phyloP scores from a whole-genome alignment of 179 eudicot genomes.

The Spergularia azorica region DNA sequence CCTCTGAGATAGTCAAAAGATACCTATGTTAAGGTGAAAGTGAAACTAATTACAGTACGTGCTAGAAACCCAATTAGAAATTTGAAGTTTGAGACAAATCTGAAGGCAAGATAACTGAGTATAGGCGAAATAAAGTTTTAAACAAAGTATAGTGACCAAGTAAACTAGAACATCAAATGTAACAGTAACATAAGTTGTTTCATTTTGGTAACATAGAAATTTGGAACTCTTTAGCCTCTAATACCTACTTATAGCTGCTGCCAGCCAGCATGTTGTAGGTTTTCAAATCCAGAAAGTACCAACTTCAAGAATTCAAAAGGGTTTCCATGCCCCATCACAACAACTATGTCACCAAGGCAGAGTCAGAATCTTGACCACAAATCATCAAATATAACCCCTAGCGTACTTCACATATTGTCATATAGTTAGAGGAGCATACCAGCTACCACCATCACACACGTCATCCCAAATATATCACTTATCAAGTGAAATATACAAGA shows the following conservation, averaged over 20 bases:
- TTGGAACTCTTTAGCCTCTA: neutral
- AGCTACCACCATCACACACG: neutral
- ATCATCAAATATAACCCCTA: neutral
- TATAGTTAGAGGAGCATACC: neutral
- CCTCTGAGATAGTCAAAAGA: slow-evolving; percentile 42
- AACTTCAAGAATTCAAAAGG: no score
- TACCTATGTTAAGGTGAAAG: slow-evolving; percentile 5
- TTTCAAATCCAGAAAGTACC: neutral
- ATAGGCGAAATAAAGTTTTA: neutral
- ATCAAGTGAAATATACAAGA: neutral
- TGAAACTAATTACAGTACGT: neutral
- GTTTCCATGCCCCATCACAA: neutral
- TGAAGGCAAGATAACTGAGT: neutral
- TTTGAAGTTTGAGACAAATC: slow-evolving; percentile 6
- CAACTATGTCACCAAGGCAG: neutral
- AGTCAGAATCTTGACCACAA: slow-evolving; percentile 2
- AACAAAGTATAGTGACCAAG: neutral
- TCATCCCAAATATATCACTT: neutral
- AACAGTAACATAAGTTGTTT: neutral
- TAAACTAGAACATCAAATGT: neutral
- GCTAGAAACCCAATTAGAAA: neutral
- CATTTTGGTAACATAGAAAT: neutral
- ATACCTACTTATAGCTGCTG: neutral
- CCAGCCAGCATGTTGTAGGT: neutral
- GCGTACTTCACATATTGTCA: neutral